Conservation (phyloP, 805 yeast genomes). For the Saccharomycopsis sp. region DNA sequence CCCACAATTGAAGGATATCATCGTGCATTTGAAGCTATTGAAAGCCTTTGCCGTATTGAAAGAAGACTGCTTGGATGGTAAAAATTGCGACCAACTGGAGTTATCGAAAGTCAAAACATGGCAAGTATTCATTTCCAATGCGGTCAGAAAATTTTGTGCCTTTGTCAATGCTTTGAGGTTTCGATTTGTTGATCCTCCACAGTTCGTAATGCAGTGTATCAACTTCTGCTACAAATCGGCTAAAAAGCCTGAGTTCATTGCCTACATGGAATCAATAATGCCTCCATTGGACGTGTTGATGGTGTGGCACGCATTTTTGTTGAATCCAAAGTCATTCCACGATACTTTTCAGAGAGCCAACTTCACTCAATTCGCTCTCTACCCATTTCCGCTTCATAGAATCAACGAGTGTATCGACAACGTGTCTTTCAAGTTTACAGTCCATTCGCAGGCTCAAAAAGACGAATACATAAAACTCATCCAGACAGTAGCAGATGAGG, state of each 20-base stretch:
- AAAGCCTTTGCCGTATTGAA: background rate
- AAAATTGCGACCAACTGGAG: background rate
- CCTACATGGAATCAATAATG: background rate
- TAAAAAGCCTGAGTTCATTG: background rate
- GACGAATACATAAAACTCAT: background rate
- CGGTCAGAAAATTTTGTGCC: background rate
- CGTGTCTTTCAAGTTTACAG: background rate
- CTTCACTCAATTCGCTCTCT: background rate
- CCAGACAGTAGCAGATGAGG: background rate
- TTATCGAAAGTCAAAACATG: background rate
- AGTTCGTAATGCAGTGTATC: background rate
- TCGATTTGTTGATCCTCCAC: background rate
- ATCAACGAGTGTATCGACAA: background rate
- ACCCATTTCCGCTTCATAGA: background rate
- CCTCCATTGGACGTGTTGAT: constrained; percentile 1
- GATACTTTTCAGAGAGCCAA: background rate
- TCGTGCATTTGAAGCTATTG: background rate
- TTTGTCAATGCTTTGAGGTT: background rate
- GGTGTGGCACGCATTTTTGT: background rate
- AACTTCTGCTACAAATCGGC: too few relatives aligned
- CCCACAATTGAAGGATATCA: background rate
- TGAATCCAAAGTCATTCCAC: background rate
- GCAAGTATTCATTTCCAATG: constrained; percentile 1
- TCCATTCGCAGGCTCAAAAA: background rate
- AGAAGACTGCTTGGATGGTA: background rate